These are phyloP conservation scores for Calcarisporium arbuscula DNA, from an alignment of 2,329 filamentous ascomycete species.

Conservation along the genomic window DNA sequence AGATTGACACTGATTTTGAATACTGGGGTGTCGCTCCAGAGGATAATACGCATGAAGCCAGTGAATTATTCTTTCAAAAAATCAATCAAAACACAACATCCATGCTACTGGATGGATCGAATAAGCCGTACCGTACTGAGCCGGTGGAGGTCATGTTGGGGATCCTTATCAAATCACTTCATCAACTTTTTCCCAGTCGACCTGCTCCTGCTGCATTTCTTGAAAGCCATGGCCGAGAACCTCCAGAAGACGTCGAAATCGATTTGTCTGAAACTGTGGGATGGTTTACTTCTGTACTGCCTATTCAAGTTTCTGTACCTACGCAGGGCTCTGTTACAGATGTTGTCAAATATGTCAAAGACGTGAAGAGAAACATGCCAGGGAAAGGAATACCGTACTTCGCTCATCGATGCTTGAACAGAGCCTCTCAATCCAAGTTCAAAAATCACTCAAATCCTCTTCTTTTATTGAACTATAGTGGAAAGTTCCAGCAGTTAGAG, in stretches of 20 bases:
- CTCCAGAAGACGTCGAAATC: conserved; percentile 19
- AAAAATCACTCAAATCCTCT: not conserved
- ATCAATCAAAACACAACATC: conserved; percentile 4
- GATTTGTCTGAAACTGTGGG: conserved; percentile 28
- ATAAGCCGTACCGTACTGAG: conserved; percentile 21
- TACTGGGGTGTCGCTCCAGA: no score
- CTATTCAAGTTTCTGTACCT: conserved; percentile 11
- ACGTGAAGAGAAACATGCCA: not conserved
- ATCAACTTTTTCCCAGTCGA: conserved; percentile 18
- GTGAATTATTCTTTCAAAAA: no score
- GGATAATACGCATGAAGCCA: conserved; percentile 2
- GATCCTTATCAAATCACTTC: conserved; percentile 22
- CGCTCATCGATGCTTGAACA: not conserved
- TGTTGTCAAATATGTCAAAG: not conserved
- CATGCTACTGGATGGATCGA: conserved; percentile 6
- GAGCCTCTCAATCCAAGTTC: not conserved
- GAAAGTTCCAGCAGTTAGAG: conserved; percentile 35
- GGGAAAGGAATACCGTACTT: not conserved
- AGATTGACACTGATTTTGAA: no score
- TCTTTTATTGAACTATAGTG: not conserved
- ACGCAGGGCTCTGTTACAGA: not conserved
- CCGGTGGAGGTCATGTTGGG: conserved; percentile 27
- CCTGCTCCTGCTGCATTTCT: conserved; percentile 21
- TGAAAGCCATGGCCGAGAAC: conserved; percentile 20
- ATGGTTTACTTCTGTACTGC: conserved; percentile 32